Base-by-base conservation (phyloP, 306 rosid species). In the Delonix regia region DNA sequence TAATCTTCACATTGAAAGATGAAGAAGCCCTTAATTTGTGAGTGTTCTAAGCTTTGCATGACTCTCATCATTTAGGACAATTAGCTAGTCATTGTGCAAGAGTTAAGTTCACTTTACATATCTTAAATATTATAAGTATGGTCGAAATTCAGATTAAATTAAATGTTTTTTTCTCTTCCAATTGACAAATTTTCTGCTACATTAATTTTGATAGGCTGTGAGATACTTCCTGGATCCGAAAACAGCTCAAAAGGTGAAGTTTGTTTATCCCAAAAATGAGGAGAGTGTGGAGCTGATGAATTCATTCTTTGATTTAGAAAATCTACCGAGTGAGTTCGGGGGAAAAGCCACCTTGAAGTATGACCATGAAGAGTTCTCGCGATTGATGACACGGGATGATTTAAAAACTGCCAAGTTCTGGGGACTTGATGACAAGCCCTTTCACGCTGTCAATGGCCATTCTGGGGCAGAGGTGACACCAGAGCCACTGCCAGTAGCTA, bases 331-430 rank as follows among this genome's bases (percentile, higher is more conserved):
- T 47, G 98, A 91, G 42, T 86, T 92, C 69, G 99, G 99, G 12
- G 99, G 98, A 6, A 78, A 92, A 65, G 92, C 98, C 71, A 88
- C 90, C 78, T 64, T 95, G 5, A 73, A 86, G 30, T 95, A 92
- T 59, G 93, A 92, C 57, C 99, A 95, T n/a, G 90, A 84, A 79
- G 99, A 95, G 81, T 95, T 87, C 84, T 92, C 99, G 1, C 39
- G 79, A 44, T 65, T 88, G 88, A 95, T 95, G 99, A 76, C 83
- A 0, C 83, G 75, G 74, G 99, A 92, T 57, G 99, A 95, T 76
- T 81, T 79, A 22, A 91, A 88, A 82, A 92, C 99, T 60, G 93
- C 99, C 57, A 85, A 87, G 72, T 88, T 88, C 81, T 95, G 99
- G 99, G 94, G 89, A 75, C 36, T 86, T 44, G 86, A 87, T 47